These are phyloP conservation scores for Paraleonurus japonicus DNA, from an alignment of 257 asterid genomes.

Conservation along the genomic window DNA sequence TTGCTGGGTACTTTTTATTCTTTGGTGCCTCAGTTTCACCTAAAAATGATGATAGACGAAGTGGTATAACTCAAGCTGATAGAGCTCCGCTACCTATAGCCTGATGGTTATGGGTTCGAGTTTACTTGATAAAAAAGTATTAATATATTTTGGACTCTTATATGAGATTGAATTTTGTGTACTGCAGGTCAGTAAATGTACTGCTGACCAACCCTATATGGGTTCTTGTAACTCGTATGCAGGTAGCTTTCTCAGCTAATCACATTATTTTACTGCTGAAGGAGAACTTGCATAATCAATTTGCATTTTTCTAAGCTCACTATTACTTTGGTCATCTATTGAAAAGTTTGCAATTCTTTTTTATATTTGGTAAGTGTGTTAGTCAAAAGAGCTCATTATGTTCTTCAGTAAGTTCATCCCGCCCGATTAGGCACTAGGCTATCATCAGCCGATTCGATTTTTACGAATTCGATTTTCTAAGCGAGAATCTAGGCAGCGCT, in stretches of 20 bases:
- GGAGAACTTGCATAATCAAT: background rate
- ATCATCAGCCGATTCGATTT: no score
- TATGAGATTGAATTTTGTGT: slow-evolving; percentile 8
- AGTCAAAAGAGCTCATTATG: slow-evolving; percentile 3
- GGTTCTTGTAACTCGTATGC: slow-evolving; percentile 97
- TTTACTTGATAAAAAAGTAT: no score
- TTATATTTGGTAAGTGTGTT: background rate
- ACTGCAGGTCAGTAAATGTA: slow-evolving; percentile 70
- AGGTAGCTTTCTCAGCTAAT: slow-evolving; percentile 47
- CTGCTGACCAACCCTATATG: slow-evolving; percentile 86
- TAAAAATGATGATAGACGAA: background rate
- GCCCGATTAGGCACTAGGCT: no score
- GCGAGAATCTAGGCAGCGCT: no score
- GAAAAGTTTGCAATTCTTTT: background rate
- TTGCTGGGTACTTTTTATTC: slow-evolving; percentile 65
- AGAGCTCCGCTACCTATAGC: no score
- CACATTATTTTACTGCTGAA: background rate
- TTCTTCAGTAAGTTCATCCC: no score
- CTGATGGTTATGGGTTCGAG: no score
- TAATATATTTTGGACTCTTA: background rate
- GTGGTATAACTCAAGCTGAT: no score
- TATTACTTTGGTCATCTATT: background rate
- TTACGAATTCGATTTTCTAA: no score
- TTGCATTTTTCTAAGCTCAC: background rate
- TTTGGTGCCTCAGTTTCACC: background rate